phyloP scores from a whole-genome alignment of 1,284 basidiomycete species.

The Trametes versicolor region DNA sequence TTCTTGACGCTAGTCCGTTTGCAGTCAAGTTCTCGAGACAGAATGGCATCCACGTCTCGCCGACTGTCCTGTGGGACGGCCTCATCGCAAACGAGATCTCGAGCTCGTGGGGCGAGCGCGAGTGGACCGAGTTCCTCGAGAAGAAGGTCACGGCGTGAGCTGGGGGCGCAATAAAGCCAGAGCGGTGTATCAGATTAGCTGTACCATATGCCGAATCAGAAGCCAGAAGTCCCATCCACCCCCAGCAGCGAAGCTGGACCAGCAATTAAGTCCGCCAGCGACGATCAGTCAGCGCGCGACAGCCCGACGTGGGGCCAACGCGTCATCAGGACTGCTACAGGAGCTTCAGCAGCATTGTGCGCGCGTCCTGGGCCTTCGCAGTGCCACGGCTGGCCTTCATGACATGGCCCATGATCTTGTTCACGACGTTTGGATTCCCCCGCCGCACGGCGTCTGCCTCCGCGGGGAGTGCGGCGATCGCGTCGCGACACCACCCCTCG shows the following conservation, averaged over 20 bases:
- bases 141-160: constrained; percentile 60
- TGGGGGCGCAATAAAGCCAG: constrained; percentile 8
- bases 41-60: constrained; percentile 93
- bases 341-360: constrained; percentile 55
- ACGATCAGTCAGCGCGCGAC: constrained; percentile 5
- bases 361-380: constrained; percentile 72
- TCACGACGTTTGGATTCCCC: constrained; percentile 86
- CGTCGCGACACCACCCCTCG: constrained; percentile 64
- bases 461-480: constrained; percentile 73
- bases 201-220: constrained; percentile 7
- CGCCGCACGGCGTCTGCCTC: constrained; percentile 76
- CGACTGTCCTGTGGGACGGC: constrained; percentile 89
- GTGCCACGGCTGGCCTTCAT: constrained; percentile 88
- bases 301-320: background rate
- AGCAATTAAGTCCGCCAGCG: constrained; percentile 2
- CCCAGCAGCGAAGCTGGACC: background rate
- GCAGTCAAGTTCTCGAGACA: constrained; percentile 90
- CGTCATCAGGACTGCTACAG: constrained; percentile 37
- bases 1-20: background rate
- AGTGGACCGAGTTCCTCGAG: constrained; percentile 88
- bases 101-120: constrained; percentile 83
- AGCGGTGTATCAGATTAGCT: constrained; percentile 26
- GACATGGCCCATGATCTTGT: constrained; percentile 89
- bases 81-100: constrained; percentile 83
- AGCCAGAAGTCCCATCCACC: background rate